A percentile compares a stretch with the other conserved stretches of the same genome.
Conservation (phyloP, 2,329 filamentous ascomycete species). For the Metarhizium anisopliae region DNA sequence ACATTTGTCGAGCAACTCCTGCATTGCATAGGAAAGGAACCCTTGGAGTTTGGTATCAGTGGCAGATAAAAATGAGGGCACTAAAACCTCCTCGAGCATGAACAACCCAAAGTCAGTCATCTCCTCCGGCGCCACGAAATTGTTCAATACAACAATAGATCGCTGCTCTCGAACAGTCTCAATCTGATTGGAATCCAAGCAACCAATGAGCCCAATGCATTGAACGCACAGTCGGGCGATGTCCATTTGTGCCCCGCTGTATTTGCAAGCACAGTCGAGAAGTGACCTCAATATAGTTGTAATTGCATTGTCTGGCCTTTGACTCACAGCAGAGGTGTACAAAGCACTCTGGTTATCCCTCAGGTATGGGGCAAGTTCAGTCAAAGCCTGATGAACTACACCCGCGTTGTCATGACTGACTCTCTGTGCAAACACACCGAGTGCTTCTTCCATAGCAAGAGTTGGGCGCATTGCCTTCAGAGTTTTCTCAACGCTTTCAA, state of each 20-base stretch:
- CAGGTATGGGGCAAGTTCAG: constrained; percentile 68
- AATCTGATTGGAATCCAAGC: constrained; percentile 81
- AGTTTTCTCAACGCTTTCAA: constrained; percentile 58
- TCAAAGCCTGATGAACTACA: constrained; percentile 73
- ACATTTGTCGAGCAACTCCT: constrained; percentile 74
- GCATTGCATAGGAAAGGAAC: constrained; percentile 90
- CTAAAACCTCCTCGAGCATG: constrained; percentile 76
- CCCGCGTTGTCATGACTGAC: constrained; percentile 76
- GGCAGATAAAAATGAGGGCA: constrained; percentile 84
- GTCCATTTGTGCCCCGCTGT: constrained; percentile 56
- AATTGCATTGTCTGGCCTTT: constrained; percentile 72
- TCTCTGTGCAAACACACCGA: constrained; percentile 52
- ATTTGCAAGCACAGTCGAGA: constrained; percentile 77
- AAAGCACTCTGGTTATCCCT: constrained; percentile 65
- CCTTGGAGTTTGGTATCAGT: constrained; percentile 83
- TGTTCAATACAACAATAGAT: constrained; percentile 78
- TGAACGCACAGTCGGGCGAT: constrained; percentile 69
- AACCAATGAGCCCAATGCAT: constrained; percentile 82
- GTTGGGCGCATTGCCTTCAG: constrained; percentile 54
- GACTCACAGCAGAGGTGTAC: constrained; percentile 69
- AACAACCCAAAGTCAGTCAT: constrained; percentile 80
- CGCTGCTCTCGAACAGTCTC: constrained; percentile 70
- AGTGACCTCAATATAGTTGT: constrained; percentile 65
- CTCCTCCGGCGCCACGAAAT: constrained; percentile 72
- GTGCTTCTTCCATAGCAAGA: constrained; percentile 5